Evolutionary conservation across 2,329 filamentous ascomycete genomes (phyloP).

Genomic region (Fusarium nanum): DNA sequence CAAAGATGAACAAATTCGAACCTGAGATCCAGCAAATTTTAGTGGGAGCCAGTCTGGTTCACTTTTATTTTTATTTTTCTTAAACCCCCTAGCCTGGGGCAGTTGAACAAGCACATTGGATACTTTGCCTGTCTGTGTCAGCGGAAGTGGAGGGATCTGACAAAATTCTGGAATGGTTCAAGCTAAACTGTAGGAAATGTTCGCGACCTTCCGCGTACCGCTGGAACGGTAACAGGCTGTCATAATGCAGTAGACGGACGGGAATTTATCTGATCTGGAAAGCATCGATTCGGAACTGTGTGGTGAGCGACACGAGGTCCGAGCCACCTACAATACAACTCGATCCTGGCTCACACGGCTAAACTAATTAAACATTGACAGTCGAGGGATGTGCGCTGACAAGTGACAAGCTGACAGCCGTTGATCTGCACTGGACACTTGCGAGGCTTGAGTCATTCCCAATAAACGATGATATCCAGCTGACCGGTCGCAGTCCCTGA

Average conservation of each 20-base stretch:
- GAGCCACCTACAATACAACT: constrained; percentile 8
- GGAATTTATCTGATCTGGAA: constrained; percentile 19
- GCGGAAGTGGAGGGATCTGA: constrained; percentile 17
- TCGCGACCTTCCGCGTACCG: constrained; percentile 40
- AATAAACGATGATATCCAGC: constrained; percentile 28
- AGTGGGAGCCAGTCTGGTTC: neutral
- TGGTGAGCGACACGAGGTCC: constrained; percentile 10
- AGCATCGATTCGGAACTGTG: constrained; percentile 7
- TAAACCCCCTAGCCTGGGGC: constrained; percentile 9
- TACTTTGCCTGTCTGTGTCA: neutral
- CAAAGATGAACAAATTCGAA: neutral
- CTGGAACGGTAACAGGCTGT: constrained; percentile 41
- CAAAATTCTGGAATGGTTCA: constrained; percentile 18
- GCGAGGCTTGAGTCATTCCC: constrained; percentile 28
- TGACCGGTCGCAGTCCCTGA: constrained; percentile 38
- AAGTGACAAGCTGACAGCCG: constrained; percentile 20
- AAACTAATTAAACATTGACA: constrained; percentile 12
- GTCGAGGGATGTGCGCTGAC: constrained; percentile 6
- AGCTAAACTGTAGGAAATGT: constrained; percentile 28
- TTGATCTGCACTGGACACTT: constrained; percentile 26
- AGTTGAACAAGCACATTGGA: constrained; percentile 19
- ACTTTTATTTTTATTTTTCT: too few species aligned
- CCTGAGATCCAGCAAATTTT: neutral
- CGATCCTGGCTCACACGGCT: neutral
- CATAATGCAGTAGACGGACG: constrained; percentile 28